phyloP scores from a whole-genome alignment of 371 early-diverging fungal species.

The Lichtheimia ornata region DNA sequence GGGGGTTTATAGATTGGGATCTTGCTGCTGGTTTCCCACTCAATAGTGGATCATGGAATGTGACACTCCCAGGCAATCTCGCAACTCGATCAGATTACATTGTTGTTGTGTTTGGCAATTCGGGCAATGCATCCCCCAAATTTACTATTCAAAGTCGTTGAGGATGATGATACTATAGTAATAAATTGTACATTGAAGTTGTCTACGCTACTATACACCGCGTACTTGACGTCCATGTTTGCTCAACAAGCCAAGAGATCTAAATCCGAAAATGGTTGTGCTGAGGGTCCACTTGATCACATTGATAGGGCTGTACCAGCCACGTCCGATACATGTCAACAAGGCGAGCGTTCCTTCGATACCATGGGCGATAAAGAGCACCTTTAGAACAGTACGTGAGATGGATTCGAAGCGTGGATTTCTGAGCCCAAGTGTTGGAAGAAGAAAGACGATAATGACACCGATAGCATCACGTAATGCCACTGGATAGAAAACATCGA shows the following conservation, averaged over 20 bases:
- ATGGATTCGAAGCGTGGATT: neutral
- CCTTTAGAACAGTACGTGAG: slow-evolving; percentile 6
- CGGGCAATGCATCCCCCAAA: slow-evolving; percentile 47
- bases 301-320: slow-evolving; percentile 44
- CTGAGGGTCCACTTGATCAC: slow-evolving; percentile 38
- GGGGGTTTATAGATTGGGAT: slow-evolving; percentile 16
- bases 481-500: slow-evolving; percentile 32
- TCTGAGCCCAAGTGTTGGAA: neutral
- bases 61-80: slow-evolving; percentile 37
- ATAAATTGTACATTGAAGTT: neutral
- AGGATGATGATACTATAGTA: neutral
- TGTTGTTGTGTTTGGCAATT: slow-evolving; percentile 47
- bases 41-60: slow-evolving; percentile 24
- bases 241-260: slow-evolving; percentile 10
- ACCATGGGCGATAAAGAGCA: slow-evolving; percentile 18
- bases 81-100: slow-evolving; percentile 35
- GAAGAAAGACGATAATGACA: neutral
- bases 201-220: neutral
- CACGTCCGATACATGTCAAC: slow-evolving; percentile 30
- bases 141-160: slow-evolving; percentile 27
- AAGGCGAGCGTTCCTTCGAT: slow-evolving; percentile 26
- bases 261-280: slow-evolving; percentile 33
- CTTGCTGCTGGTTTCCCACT: slow-evolving; percentile 37
- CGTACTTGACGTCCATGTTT: slow-evolving; percentile 11
- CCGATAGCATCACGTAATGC: slow-evolving; percentile 7